Evolutionary conservation across 23 red algal species (phyloP).

Genomic region (Gracilariopsis chorda): DNA sequence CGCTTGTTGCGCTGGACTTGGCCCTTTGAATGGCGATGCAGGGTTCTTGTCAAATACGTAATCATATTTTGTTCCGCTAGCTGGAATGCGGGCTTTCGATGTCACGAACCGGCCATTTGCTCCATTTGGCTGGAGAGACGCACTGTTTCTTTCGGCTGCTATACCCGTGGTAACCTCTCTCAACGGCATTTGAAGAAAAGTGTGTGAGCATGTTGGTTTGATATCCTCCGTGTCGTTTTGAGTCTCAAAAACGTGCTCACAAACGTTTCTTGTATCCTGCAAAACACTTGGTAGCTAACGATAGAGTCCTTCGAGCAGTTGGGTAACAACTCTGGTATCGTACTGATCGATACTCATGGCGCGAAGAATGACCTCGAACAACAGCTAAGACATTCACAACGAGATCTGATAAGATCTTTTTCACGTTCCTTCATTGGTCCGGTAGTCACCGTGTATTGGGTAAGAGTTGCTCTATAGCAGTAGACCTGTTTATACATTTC

Average conservation of each 20-base stretch:
- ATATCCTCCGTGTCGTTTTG: constrained; percentile 78
- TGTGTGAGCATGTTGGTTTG: constrained; percentile 31
- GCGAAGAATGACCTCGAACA: constrained; percentile 84
- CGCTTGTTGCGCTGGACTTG: background rate
- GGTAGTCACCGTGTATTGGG: too few relatives aligned
- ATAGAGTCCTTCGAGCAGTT: constrained; percentile 87
- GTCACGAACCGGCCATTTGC: constrained; percentile 29
- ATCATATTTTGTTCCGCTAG: constrained; percentile 57
- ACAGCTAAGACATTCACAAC: too few relatives aligned
- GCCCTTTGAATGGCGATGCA: background rate
- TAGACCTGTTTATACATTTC: too few relatives aligned
- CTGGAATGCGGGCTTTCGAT: constrained; percentile 25
- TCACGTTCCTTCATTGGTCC: too few relatives aligned
- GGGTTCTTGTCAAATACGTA: constrained; percentile 11
- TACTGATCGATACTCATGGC: constrained; percentile 80
- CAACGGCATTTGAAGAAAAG: constrained; percentile 84
- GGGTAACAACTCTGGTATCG: constrained; percentile 78
- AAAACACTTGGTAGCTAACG: constrained; percentile 81
- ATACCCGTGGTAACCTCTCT: constrained; percentile 63
- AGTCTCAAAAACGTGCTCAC: constrained; percentile 62
- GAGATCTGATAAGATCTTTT: too few relatives aligned
- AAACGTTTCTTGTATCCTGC: constrained; percentile 45
- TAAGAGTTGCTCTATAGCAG: too few relatives aligned
- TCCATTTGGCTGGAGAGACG: constrained; percentile 46
- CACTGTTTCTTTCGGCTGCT: constrained; percentile 48